These are phyloP conservation scores for Allomyces macrogynus DNA, from an alignment of 192 early-diverging fungal genomes.

Conservation along the genomic window DNA sequence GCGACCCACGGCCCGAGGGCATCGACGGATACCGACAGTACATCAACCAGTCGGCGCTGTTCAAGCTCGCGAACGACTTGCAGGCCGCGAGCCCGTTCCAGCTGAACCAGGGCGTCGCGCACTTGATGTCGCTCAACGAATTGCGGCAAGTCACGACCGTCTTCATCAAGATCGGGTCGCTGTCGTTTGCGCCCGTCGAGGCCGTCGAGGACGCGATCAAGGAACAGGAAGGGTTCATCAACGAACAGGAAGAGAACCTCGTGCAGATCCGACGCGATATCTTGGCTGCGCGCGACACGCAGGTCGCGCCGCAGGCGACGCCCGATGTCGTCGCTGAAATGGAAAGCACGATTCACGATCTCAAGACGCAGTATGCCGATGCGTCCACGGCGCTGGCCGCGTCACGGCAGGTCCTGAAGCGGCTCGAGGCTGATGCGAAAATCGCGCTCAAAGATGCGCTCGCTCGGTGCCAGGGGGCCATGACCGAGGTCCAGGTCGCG, in stretches of 20 bases:
- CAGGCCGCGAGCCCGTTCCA: constrained; percentile 24
- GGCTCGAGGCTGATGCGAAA: neutral
- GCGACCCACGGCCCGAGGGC: constrained; percentile 4
- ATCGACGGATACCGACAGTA: constrained; percentile 22
- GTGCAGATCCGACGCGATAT: neutral
- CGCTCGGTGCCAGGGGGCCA: constrained; percentile 15
- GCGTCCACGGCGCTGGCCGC: neutral
- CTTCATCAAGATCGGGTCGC: constrained; percentile 24
- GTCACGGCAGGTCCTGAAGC: neutral
- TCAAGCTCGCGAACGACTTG: constrained; percentile 28
- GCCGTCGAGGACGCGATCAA: constrained; percentile 8
- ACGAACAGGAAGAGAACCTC: neutral
- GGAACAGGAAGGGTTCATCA: neutral
- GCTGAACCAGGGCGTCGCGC: constrained; percentile 12
- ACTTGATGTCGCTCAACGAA: constrained; percentile 20
- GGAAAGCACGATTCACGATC: neutral
- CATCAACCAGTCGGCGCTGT: constrained; percentile 25
- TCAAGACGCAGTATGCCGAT: neutral
- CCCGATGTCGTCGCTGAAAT: neutral
- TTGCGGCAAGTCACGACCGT: constrained; percentile 30
- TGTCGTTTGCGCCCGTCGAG: constrained; percentile 14
- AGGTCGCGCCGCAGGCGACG: neutral
- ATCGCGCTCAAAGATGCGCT: neutral
- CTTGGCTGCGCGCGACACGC: neutral
- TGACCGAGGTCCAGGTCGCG: constrained; percentile 18